Evolutionary conservation across 495 filamentous ascomycete species (phyloP), one percentile per base, ranked within the genome.

Genomic region (Xylaria intraflava): DNA sequence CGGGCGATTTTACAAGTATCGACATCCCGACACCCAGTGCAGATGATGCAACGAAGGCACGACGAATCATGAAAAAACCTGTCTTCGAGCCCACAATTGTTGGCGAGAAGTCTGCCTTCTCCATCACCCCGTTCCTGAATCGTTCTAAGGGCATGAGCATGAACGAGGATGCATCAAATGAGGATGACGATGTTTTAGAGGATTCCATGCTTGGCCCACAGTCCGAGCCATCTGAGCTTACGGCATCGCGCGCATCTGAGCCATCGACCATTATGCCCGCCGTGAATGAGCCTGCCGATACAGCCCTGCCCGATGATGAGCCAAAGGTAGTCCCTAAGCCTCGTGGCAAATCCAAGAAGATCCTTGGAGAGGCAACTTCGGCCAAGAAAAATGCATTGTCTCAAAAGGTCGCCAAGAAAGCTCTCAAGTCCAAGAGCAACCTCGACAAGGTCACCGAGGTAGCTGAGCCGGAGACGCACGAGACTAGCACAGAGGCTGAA

Each of bases 81-180:
- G 72, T 66, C 19, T 70, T 72, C 42, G 71, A 76, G 23, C 74
- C 79, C 14, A 80, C 80, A 0, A 61, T 84, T 35, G 70, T 83
- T 30, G 89, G 87, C 22, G 89, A 94, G 57, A 95, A 95, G 66
- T 95, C 90, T 0, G 82, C 77, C 17, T 96, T 96, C 64, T 93
- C 89, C 10, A 90, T 96, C 56, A 96, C 91, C 1, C 91, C 91
- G 0, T 94, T 90, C 68, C 71, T 96, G 26, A 94, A 92, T 71
- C 84, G 87, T 47, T 88, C 85, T 6, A 73, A 78, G 38, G 84
- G 74, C 59, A 69, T 70, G 19, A 59, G 59, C 27, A 69, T 62
- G 54, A 62, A 19, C 40, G 47, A 56, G 12, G 46, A 64, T 17
- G 61, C 54, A 8, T 59, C 64, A 5, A 58, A 62, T 26, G 24